Evolutionary conservation across 805 yeast species (phyloP), one percentile per base, ranked within the genome.

Genomic region (Wickerhamiella cacticola): DNA sequence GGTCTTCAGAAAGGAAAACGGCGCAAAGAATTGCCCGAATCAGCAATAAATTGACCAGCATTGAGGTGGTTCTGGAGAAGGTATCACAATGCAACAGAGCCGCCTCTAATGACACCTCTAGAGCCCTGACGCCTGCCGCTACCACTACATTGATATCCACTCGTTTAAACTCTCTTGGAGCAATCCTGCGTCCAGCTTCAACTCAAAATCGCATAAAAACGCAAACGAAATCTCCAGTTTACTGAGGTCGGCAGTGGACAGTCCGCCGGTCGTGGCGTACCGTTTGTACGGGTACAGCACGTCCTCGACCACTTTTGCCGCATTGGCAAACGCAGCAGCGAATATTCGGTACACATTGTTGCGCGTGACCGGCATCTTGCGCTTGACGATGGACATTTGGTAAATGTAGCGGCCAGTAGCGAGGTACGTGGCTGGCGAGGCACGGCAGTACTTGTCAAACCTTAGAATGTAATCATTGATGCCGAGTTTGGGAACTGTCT

Each of bases 171-270:
- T 15, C 19, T 41, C 46, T 23, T 29, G 29, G 24, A 48, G 38
- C 31, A 35, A 15, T n/a, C 26, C 50, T 16, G 62, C 61, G 49
- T 71, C 71, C 6, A 72, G 70, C 39, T 67, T 68, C 48, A 77
- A 59, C 42, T 73, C 70, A 57, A 74, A 76, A 55, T 74, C 71
- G 44, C 72, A 51, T 41, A 75, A 56, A 53, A 71, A 73, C 49
- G 77, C 59, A 34, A 76, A 62, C 1, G 76, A 69, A 18, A 75
- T 68, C 54, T 76, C 82, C 39, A 77, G 60, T 23, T 66, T 62
- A 48, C 66, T 61, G 43, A 76, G 60, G 47, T 76, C 82, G 3
- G 56, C 46, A 35, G 63, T 50, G 3, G 69, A 59, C 12, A 73
- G 60, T 0, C 78, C 78, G 22, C 73, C 73, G 0, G 70, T 74